phyloP scores from a whole-genome alignment of 805 yeast species.

The Pichia sporocuriosa region DNA sequence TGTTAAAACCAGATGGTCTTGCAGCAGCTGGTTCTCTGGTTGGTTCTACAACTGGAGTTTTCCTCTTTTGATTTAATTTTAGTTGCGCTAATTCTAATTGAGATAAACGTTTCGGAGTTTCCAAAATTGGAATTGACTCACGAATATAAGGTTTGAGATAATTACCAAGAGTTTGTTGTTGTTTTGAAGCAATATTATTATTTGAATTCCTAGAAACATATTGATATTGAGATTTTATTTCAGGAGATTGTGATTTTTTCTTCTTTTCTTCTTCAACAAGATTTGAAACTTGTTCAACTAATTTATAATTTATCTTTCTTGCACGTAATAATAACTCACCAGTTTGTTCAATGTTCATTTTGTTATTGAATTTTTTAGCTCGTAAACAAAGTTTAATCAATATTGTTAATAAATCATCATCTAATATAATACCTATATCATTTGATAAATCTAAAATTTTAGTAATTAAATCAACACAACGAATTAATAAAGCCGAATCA shows the following conservation, averaged over 20 bases:
- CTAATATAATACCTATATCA: constrained; percentile 43
- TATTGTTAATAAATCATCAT: constrained; percentile 48
- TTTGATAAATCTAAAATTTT: constrained; percentile 59
- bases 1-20: constrained; percentile 48
- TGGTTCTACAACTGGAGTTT: constrained; percentile 13
- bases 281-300: constrained; percentile 47
- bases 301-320: constrained; percentile 41
- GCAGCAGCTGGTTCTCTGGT: constrained; percentile 39
- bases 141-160: constrained; percentile 8
- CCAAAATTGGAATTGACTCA: constrained; percentile 5
- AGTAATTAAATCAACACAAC: constrained; percentile 67
- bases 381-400: constrained; percentile 57
- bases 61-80: constrained; percentile 20
- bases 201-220: constrained; percentile 9
- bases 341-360: constrained; percentile 60
- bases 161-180: constrained; percentile 11
- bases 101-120: constrained; percentile 21
- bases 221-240: constrained; percentile 8
- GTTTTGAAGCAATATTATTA: constrained; percentile 9
- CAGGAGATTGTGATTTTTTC: constrained; percentile 5
- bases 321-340: constrained; percentile 57
- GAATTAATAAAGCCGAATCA: constrained; percentile 62
- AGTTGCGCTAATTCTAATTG: constrained; percentile 23
- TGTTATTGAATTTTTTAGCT: constrained; percentile 63
- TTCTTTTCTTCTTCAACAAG: constrained; percentile 34